These are phyloP conservation scores for Acorus calamus DNA, from an alignment of 106 monocot species.

Conservation along the genomic window DNA sequence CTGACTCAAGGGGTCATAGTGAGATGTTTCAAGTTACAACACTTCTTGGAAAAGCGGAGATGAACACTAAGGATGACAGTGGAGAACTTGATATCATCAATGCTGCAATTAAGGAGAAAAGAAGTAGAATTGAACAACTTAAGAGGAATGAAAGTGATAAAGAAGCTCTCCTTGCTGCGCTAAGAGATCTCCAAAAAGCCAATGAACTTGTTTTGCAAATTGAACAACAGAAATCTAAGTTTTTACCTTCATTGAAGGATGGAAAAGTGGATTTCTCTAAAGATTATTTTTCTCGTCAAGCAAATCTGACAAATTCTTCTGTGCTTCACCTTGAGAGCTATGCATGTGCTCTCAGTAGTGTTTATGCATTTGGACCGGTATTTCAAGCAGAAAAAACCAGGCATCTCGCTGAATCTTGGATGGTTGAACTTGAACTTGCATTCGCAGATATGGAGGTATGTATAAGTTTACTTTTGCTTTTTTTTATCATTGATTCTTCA, in stretches of 20 bases:
- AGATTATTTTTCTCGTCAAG: slow-evolving; percentile 51
- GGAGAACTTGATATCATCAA: slow-evolving; percentile 36
- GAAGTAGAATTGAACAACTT: slow-evolving; percentile 51
- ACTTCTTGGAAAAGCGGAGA: slow-evolving; percentile 23
- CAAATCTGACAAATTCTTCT: slow-evolving; percentile 31
- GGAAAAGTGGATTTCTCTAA: slow-evolving; percentile 30
- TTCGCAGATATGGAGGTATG: slow-evolving; percentile 73
- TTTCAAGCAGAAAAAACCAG: slow-evolving; percentile 38
- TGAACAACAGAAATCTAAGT: slow-evolving; percentile 24
- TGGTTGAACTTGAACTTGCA: slow-evolving; percentile 59
- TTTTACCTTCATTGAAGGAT: not conserved
- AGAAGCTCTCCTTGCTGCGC: slow-evolving; percentile 50
- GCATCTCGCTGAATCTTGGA: slow-evolving; percentile 64
- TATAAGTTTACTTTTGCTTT: not conserved
- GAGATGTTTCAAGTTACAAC: slow-evolving; percentile 46
- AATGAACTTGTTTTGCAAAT: slow-evolving; percentile 51
- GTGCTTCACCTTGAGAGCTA: slow-evolving; percentile 68
- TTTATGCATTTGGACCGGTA: slow-evolving; percentile 59
- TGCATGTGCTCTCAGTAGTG: slow-evolving; percentile 65
- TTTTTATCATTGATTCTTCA: not conserved
- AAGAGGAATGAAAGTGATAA: slow-evolving; percentile 65
- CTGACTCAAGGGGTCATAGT: not conserved
- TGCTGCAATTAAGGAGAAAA: slow-evolving; percentile 57
- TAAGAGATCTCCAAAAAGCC: slow-evolving; percentile 51
- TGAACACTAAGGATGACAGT: not conserved